Evolutionary conservation across 805 yeast species (phyloP).

Genomic region (Spathaspora hagerdaliae): DNA sequence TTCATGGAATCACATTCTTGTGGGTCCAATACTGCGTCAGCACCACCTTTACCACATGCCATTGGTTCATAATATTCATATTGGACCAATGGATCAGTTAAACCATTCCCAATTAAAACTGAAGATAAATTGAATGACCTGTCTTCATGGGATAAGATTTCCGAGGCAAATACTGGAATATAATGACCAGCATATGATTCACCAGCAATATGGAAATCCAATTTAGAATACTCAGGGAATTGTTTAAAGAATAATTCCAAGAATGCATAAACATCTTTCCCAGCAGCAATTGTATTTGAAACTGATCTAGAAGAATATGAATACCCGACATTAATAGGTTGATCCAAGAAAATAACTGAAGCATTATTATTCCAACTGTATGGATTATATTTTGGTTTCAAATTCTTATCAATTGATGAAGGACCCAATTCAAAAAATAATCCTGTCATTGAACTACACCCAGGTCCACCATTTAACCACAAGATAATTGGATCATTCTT

Average conservation of each 20-base stretch:
- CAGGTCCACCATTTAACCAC: constrained; percentile 37
- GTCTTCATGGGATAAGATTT: constrained; percentile 38
- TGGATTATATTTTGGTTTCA: constrained; percentile 28
- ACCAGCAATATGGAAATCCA: constrained; percentile 36
- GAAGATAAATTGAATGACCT: constrained; percentile 59
- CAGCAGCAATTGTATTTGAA: constrained; percentile 29
- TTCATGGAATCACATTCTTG: constrained; percentile 66
- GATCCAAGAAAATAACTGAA: constrained; percentile 39
- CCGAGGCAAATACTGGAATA: constrained; percentile 42
- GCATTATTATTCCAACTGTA: constrained; percentile 31
- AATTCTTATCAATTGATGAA: constrained; percentile 21
- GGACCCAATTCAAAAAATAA: constrained; percentile 34
- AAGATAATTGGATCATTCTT: constrained; percentile 30
- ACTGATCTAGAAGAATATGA: constrained; percentile 29
- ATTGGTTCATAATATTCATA: constrained; percentile 80
- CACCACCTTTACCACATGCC: constrained; percentile 93
- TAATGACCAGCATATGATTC: constrained; percentile 47
- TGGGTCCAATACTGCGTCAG: constrained; percentile 66
- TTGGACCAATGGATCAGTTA: constrained; percentile 81
- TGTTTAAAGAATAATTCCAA: constrained; percentile 34
- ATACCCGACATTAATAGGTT: constrained; percentile 32
- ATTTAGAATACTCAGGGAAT: constrained; percentile 27
- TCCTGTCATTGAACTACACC: constrained; percentile 33
- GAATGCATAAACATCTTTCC: constrained; percentile 32
- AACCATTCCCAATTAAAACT: constrained; percentile 87